Conservation (phyloP, 306 rosid species). For the Castanea crenata region DNA sequence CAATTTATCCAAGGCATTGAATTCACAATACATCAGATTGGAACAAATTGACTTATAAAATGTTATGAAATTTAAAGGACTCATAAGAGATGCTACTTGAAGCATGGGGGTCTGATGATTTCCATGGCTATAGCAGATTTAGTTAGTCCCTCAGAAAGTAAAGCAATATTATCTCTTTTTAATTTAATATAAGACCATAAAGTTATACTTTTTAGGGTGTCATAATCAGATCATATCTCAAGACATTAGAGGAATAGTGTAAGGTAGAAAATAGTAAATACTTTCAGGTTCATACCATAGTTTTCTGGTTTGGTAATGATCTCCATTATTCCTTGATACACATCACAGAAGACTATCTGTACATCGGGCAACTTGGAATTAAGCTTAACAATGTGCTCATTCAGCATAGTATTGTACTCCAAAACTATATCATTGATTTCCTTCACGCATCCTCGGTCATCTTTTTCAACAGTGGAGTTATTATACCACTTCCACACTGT, state of each 20-base stretch:
- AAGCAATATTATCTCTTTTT: background rate
- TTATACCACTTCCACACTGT: slow-evolving; percentile 24
- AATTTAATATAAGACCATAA: background rate
- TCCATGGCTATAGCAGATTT: background rate
- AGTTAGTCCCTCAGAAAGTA: background rate
- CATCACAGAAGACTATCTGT: slow-evolving; percentile 69
- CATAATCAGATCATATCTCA: too few relatives aligned
- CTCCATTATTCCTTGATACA: slow-evolving; percentile 57
- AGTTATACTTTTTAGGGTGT: too few relatives aligned
- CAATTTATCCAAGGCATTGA: too few relatives aligned
- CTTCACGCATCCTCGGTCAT: slow-evolving; percentile 39
- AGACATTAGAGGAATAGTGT: too few relatives aligned
- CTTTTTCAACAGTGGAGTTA: slow-evolving; percentile 15
- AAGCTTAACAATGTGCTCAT: slow-evolving; percentile 40
- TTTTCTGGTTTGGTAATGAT: slow-evolving; percentile 44
- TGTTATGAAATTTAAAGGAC: too few relatives aligned
- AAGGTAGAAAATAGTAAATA: background rate
- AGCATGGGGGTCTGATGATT: background rate
- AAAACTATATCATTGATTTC: slow-evolving; percentile 55
- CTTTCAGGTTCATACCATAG: slow-evolving; percentile 44
- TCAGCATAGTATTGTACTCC: slow-evolving; percentile 56
- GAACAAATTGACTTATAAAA: too few relatives aligned
- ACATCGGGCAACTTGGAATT: slow-evolving; percentile 46
- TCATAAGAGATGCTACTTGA: too few relatives aligned
- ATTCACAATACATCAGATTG: too few relatives aligned